Evolutionary conservation across 1,284 basidiomycete species (phyloP), one percentile per base, ranked within the genome.

Genomic region (Sutorius eximius): DNA sequence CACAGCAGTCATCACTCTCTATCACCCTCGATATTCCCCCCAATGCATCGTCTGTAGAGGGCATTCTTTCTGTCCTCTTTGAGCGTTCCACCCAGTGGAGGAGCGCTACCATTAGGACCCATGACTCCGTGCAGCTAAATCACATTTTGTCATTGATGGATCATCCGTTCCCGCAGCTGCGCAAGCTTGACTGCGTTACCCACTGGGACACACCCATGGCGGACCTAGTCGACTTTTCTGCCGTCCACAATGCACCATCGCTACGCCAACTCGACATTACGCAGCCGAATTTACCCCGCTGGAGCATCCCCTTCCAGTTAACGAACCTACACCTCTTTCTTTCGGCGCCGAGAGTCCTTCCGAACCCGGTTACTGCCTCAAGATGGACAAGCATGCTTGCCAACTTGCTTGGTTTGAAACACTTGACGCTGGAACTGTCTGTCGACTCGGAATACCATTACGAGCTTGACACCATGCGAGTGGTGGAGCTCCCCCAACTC

Each of bases 31-130:
- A 77, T 27, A 64, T 77, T 30, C 71, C 69, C 11, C 60, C 63
- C 18, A 68, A 75, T 33, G 58, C 57, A 12, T 53, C 27, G 57
- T 70, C 56, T 71, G 45, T 52, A 59, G 36, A 52, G 22, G 62
- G 66, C n/a, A 62, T 79, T 15, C 72, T 83, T 62, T 66, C 66
- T 6, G 51, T 81, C 12, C 68, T 85, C 37, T 56, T 75, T 36
- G 61, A 69, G 38, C 75, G 70, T 48, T 69, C 71, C 4, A 52
- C 63, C 5, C 77, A 79, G 51, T 85, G 81, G 84, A 68, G 62
- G 51, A 73, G 66, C 20, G 57, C 84, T 44, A 69, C 60, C 18
- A 61, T 85, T 50, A 71, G 71, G 29, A 73, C 78, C 16, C 62
- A 63, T 10, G 65, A 71, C 45, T 57, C 76, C n/a, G 56, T 60